Evolutionary conservation across 805 yeast species (phyloP), one percentile per base, ranked within the genome.

Genomic region (Schwanniomyces polymorphus): DNA sequence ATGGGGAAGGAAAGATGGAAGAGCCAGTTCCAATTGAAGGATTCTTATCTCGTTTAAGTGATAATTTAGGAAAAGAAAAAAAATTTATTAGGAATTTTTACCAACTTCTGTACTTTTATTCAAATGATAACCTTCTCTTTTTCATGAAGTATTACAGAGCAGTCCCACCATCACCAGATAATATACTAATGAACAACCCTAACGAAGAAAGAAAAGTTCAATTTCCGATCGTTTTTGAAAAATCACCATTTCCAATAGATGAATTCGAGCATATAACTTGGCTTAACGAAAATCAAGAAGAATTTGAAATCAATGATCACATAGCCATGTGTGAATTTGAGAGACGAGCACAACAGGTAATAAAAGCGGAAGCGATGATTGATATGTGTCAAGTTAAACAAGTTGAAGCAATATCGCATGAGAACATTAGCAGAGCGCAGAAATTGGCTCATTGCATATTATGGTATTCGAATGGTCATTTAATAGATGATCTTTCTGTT

Each of bases 21-120:
- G 96, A 86, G 58, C 97, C 97, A 0, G 44, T 67, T 0, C 84
- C 96, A 0, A 63, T 90, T 8, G 98, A 92, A 66, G 98, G 98
- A 0, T 91, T 87, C 60, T 62, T 91, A 17, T 68, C 80, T 2
- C 74, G 84, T 42, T 60, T 85, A 27, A 75, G 84, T 0, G 74
- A 80, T 38, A 72, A 78, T 47, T 59, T 63, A 5, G 89, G 89
- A 0, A 59, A 55, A 52, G 56, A 63, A 53, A 49, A 64, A 58
- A 48, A 64, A 44, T 47, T 73, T 8, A 58, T 74, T 5, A 69
- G 74, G 27, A 64, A 77, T 28, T 76, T 79, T 45, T 76, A 75
- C 53, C 81, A 78, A 46, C 64, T 84, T 38, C 76, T 76, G 49
- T 91, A 91, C 63, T 79, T 86, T 51, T 81, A 72, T 56, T 76